These are phyloP conservation scores for Murraya koenigii DNA, from an alignment of 345 rosid species.

Conservation along the genomic window DNA sequence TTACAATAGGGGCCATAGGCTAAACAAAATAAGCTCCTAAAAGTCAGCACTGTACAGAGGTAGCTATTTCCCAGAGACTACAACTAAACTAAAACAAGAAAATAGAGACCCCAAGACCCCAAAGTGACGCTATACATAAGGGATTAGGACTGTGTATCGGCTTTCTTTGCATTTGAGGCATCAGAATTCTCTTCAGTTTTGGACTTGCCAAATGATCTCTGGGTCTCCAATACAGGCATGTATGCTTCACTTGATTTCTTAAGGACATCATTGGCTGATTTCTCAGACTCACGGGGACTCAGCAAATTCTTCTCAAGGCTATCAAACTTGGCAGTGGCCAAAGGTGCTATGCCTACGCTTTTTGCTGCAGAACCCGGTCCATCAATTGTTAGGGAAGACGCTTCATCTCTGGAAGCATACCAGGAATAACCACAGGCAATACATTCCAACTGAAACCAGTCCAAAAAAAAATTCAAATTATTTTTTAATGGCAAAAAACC, in stretches of 20 bases:
- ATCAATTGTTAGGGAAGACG: slow-evolving; percentile 67
- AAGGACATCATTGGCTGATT: slow-evolving; percentile 34
- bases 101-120: slow-evolving; percentile 9
- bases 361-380: slow-evolving; percentile 45
- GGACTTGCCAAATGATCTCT: slow-evolving; percentile 38
- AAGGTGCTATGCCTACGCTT: slow-evolving; percentile 47
- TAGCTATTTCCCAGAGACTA: background rate
- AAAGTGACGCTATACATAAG: background rate
- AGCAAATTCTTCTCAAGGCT: slow-evolving; percentile 56
- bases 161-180: slow-evolving; percentile 27
- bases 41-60: background rate
- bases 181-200: slow-evolving; percentile 41
- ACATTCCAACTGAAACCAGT: slow-evolving; percentile 73
- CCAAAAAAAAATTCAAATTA: slow-evolving; percentile 3
- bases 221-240: slow-evolving; percentile 46
- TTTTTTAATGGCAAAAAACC: background rate
- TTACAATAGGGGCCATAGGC: too few species aligned
- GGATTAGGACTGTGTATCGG: slow-evolving; percentile 8
- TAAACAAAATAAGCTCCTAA: background rate
- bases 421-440: slow-evolving; percentile 80
- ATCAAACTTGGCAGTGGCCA: slow-evolving; percentile 60
- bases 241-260: slow-evolving; percentile 49
- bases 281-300: slow-evolving; percentile 60
- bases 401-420: slow-evolving; percentile 90
- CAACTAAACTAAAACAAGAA: background rate